Base-by-base conservation (phyloP, 495 filamentous ascomycete genomes). In the Podospora appendiculata region DNA sequence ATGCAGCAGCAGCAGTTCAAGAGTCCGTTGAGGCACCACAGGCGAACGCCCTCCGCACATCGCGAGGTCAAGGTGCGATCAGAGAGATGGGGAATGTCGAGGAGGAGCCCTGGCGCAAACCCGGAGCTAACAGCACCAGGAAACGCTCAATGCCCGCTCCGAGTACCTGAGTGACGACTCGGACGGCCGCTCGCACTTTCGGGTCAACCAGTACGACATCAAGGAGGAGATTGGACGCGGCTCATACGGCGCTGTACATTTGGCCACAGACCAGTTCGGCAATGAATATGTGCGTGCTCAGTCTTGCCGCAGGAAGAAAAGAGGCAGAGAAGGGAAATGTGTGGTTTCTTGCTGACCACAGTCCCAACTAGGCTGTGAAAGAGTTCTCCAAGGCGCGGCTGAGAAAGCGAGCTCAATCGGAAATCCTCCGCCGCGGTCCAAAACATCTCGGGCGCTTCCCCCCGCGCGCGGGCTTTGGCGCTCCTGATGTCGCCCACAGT, bases 331-430 rank as follows among this genome's bases (percentile, higher is more conserved):
- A 13, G 33, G 11, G 34, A 47, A 47, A 35, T n/a, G 32, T 12
- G 60, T 65, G 41, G 57, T 48, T 17, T n/a, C 36, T 41, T 41
- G 33, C 45, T 44, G 17, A 50, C 32, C 33, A 43, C 10, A 6
- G n/a, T 35, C 16, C 48, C 19, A 40, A 39, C 51, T 54, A 96
- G 90, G 92, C 93, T 48, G 83, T 98, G 54, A 98, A 98, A 70
- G 92, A 96, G 60, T 97, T 98, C 70, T 96, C 92, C 47, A 98
- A 98, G 66, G 80, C 89, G 5, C 81, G 91, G 38, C 71, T 98
- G 38, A 81, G 91, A n/a, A 96, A 90, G 70, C 88, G 90, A 34
- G 89, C 86, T 32, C 91, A 97, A 66, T 96, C 93, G 13, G 85
- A 94, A 66, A 84, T 96, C 41, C 76, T 98, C 33, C 84, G 92